Percentiles rank a stretch among this genome's conserved stretches.
These are phyloP conservation scores for Ceratopteris richardii DNA, from an alignment of 75 land plant genomes.

Conservation along the genomic window DNA sequence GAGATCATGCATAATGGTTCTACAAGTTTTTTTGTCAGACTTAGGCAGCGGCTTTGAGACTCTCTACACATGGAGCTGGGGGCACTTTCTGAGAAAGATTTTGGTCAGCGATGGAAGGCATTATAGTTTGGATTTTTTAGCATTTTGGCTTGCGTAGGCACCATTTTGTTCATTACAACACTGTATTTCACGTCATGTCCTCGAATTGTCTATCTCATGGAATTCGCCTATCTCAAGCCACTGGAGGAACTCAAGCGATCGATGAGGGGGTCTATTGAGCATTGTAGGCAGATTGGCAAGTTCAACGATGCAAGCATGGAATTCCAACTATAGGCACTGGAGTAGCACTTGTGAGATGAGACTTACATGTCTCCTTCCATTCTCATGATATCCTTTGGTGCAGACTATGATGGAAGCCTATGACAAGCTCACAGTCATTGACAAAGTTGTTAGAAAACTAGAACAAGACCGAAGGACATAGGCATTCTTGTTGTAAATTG, in stretches of 20 bases:
- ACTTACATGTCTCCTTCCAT: constrained; percentile 41
- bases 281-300: constrained; percentile 32
- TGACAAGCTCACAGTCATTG: constrained; percentile 45
- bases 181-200: constrained; percentile 42
- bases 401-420: constrained; percentile 39
- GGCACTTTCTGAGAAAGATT: constrained; percentile 39
- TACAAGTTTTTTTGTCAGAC: constrained; percentile 32
- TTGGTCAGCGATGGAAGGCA: constrained; percentile 49
- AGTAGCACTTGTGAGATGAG: constrained; percentile 48
- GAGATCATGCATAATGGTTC: constrained; percentile 41
- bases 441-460: constrained; percentile 43
- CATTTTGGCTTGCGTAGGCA: constrained; percentile 29
- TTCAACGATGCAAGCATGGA: constrained; percentile 36
- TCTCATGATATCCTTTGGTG: constrained; percentile 16
- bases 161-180: constrained; percentile 15
- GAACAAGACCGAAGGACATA: constrained; percentile 37
- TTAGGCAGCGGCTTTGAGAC: constrained; percentile 46
- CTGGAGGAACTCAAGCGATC: constrained; percentile 54
- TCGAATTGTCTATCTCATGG: constrained; percentile 49
- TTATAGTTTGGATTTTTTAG: constrained; percentile 30
- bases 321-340: constrained; percentile 32
- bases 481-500: constrained; percentile 58
- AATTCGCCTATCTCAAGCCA: constrained; percentile 61
- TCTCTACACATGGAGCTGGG: constrained; percentile 39
- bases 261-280: constrained; percentile 33